Evolutionary conservation across 2,329 filamentous ascomycete species (phyloP), one percentile per base, ranked within the genome.

Genomic region (Alternaria postmessia): DNA sequence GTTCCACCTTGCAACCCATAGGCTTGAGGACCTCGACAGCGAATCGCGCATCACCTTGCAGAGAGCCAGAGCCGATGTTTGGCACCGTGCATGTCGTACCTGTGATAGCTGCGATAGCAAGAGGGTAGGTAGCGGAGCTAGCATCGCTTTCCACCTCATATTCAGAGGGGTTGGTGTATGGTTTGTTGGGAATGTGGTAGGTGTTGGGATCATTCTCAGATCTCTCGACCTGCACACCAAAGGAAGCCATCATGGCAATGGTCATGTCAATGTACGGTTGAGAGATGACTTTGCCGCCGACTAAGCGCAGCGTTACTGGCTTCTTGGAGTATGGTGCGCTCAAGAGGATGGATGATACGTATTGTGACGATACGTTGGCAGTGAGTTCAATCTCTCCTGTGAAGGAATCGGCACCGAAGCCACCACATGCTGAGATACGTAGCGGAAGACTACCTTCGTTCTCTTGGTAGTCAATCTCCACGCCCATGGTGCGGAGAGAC

Each of bases 211-310:
- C 93, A 3, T 87, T 90, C 32, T 86, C 79, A 8, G 94, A 96
- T 69, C 87, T 88, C 63, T 88, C 84, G 12, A 97, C 95, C 39
- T 88, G 78, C 41, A 99, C 87, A 51, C 95, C 95, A 73, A 99
- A 99, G 3, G 91, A 86, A 55, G 87, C 86, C 95, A 99, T 99
- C 94, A 99, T 99, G 16, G 93, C 87, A 54, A 96, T 93, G 2
- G 95, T 99, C 94, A 99, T 98, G 76, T 99, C 93, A 72, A 99
- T 98, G 78, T 99, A 99, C 2, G 90, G 89, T 76, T 98, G 94
- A 1, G 94, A 98, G 66, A 99, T 97, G 43, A 95, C 94, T 78
- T 97, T 98, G 56, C 94, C 95, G n/a, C 95, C 95, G 12, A 98
- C 90, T 39, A 99, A 85, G 41, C 89, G 90, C 66, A 99, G 82